phyloP scores from a whole-genome alignment of 306 rosid genomes.

The Datisca glomerata region DNA sequence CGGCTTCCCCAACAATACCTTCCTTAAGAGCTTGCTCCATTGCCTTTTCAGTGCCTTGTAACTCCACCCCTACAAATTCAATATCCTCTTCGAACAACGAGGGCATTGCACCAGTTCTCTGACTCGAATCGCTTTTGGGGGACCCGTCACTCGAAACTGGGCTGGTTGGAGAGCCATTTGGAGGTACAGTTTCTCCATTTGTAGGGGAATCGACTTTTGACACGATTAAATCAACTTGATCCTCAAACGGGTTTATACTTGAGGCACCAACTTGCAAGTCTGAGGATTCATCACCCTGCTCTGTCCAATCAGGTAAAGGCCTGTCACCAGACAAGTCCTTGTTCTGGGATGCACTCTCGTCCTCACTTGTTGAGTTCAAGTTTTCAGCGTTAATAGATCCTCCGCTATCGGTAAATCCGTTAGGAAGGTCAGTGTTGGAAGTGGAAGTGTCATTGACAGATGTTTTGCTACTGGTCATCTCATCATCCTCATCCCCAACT shows the following conservation, averaged over 20 bases:
- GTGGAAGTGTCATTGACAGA: conserved; percentile 43
- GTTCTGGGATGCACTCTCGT: conserved; percentile 28
- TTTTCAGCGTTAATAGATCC: conserved; percentile 35
- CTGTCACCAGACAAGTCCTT: conserved; percentile 62
- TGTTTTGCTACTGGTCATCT: conserved; percentile 47
- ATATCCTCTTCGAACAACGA: conserved; percentile 94
- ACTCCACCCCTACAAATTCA: conserved; percentile 92
- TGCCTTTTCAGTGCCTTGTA: conserved; percentile 92
- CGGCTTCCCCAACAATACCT: conserved; percentile 97
- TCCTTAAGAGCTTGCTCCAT: conserved; percentile 98
- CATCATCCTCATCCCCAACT: conserved; percentile 73
- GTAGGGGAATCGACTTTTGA: conserved; percentile 30
- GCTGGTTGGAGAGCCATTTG: conserved; percentile 54
- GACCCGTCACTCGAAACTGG: conserved; percentile 33
- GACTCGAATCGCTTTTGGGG: conserved; percentile 28
- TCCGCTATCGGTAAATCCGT: conserved; percentile 33
- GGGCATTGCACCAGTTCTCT: conserved; percentile 47
- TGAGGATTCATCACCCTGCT: conserved; percentile 73
- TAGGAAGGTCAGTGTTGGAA: conserved; percentile 32
- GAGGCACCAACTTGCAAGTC: conserved; percentile 62
- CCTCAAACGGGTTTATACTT: conserved; percentile 73
- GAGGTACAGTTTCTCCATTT: conserved; percentile 31
- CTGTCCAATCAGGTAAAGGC: conserved; percentile 86
- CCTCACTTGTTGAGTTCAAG: conserved; percentile 15
- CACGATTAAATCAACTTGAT: conserved; percentile 35